Conservation (phyloP, 371 early-diverging fungal species). For the Circinella minor region DNA sequence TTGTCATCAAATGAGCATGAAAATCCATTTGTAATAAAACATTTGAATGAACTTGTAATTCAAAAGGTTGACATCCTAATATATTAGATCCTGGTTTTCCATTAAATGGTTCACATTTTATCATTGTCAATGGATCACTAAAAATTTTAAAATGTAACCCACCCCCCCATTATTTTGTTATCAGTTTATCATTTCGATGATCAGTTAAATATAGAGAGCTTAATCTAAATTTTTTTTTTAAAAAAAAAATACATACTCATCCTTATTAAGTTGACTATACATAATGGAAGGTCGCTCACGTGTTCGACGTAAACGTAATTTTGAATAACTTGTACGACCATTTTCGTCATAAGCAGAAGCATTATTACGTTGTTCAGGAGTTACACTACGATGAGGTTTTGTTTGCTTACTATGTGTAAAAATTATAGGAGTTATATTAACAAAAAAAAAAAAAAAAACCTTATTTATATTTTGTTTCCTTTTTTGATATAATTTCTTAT, state of each 20-base stretch:
- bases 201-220: too few species aligned
- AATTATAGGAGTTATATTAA: neutral
- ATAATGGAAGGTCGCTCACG: conserved; percentile 38
- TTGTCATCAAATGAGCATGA: conserved; percentile 84
- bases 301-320: conserved; percentile 40
- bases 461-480: too few species aligned
- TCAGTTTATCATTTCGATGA: too few species aligned
- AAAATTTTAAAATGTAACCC: neutral
- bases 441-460: too few species aligned
- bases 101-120: conserved; percentile 78
- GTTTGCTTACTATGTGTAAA: neutral
- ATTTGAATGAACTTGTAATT: conserved; percentile 72
- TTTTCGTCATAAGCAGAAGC: conserved; percentile 36
- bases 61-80: conserved; percentile 79
- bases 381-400: conserved; percentile 6
- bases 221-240: neutral
- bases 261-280: conserved; percentile 39
- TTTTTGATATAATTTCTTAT: too few species aligned
- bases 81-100: conserved; percentile 73
- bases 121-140: conserved; percentile 81
- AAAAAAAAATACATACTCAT: conserved; percentile 38
- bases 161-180: too few species aligned
- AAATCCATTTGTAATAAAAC: conserved; percentile 86
- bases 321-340: conserved; percentile 53
- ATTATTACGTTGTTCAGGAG: conserved; percentile 10